Evolutionary conservation across 2,329 filamentous ascomycete species (phyloP).

Genomic region (Beauveria sp.): DNA sequence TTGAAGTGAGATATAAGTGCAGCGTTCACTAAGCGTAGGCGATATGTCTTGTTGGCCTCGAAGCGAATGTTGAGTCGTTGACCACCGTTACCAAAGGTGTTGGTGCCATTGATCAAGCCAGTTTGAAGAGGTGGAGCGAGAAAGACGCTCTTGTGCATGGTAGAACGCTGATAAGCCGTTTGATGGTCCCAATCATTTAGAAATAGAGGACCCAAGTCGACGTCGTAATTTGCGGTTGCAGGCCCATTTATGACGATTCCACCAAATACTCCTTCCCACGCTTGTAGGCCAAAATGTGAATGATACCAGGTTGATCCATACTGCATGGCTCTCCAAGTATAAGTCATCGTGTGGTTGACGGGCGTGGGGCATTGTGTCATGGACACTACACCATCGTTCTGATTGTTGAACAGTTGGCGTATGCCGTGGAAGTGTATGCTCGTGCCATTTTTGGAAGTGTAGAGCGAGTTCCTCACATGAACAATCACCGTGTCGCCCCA

Average conservation of each 20-base stretch:
- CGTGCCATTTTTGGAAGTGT: slow-evolving; percentile 26
- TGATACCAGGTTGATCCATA: slow-evolving; percentile 59
- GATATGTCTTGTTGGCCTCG: slow-evolving; percentile 34
- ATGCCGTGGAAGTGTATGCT: slow-evolving; percentile 56
- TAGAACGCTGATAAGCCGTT: not conserved
- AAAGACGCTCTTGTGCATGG: not conserved
- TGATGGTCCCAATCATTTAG: slow-evolving; percentile 52
- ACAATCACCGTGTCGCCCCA: slow-evolving; percentile 47
- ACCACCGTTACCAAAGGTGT: slow-evolving; percentile 17
- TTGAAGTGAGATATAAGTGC: slow-evolving; percentile 37
- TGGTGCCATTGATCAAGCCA: not conserved
- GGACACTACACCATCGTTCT: slow-evolving; percentile 53
- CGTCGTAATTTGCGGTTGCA: slow-evolving; percentile 50
- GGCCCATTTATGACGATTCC: slow-evolving; percentile 56
- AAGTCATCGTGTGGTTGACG: slow-evolving; percentile 46
- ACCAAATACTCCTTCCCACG: slow-evolving; percentile 44
- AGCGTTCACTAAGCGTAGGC: slow-evolving; percentile 40
- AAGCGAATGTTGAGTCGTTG: slow-evolving; percentile 31
- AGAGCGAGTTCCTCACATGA: slow-evolving; percentile 33
- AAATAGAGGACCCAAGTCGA: slow-evolving; percentile 53
- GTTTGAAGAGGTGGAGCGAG: not conserved
- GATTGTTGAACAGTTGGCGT: slow-evolving; percentile 47
- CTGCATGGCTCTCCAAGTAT: slow-evolving; percentile 50
- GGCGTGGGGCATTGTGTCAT: slow-evolving; percentile 51
- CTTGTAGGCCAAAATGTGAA: slow-evolving; percentile 33